phyloP scores from a whole-genome alignment of 192 early-diverging fungal genomes.

The Pilobolus umbonatus region DNA sequence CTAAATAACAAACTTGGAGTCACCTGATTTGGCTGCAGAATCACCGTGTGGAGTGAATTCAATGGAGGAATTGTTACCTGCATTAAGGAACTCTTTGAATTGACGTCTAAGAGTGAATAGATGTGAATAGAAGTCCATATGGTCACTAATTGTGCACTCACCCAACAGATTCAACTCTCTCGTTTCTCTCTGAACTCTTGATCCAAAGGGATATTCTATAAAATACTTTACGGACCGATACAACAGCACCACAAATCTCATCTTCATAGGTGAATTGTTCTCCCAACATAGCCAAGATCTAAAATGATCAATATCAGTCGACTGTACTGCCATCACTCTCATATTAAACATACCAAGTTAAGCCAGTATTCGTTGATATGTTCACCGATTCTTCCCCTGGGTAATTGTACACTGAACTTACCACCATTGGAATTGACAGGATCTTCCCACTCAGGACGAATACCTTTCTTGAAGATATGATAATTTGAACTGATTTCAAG shows the following conservation, averaged over 20 bases:
- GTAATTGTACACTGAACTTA: constrained; percentile 82
- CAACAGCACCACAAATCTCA: constrained; percentile 87
- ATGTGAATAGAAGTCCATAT: background rate
- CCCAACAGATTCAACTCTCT: constrained; percentile 47
- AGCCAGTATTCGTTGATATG: constrained; percentile 86
- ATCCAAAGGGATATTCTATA: constrained; percentile 90
- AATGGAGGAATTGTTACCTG: constrained; percentile 1
- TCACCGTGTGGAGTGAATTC: constrained; percentile 30
- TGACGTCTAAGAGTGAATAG: constrained; percentile 6
- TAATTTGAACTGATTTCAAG: constrained; percentile 82
- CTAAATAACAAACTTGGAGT: constrained; percentile 7
- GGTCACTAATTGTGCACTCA: constrained; percentile 24
- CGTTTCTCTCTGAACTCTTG: constrained; percentile 48
- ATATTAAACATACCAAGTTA: constrained; percentile 51
- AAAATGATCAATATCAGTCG: background rate
- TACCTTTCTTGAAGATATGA: constrained; percentile 89
- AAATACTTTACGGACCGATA: constrained; percentile 76
- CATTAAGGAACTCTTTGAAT: constrained; percentile 20
- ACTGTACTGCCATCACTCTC: background rate
- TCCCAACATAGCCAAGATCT: constrained; percentile 87
- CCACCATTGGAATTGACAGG: constrained; percentile 84
- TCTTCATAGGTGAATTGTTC: constrained; percentile 75
- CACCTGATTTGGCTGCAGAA: constrained; percentile 13
- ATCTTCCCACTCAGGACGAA: constrained; percentile 96
- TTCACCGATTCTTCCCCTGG: constrained; percentile 60